phyloP scores from a whole-genome alignment of 208 protist genomes.

The Trypanosomatidae sp. region DNA sequence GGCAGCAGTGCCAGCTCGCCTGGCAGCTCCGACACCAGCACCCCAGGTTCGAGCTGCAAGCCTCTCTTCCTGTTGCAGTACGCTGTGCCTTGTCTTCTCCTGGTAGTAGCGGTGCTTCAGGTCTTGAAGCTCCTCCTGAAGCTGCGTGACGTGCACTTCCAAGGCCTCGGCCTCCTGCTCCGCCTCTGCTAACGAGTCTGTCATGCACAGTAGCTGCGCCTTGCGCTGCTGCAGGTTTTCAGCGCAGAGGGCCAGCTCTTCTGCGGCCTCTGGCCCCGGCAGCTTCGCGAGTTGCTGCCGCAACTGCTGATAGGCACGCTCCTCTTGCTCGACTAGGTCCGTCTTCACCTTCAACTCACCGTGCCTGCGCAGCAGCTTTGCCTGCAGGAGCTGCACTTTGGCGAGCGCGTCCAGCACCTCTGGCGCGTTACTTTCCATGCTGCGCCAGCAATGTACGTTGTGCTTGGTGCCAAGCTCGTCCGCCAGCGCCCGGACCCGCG shows the following conservation, averaged over 20 bases:
- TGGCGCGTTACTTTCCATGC: slow-evolving; percentile 96
- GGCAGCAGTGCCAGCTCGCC: not conserved
- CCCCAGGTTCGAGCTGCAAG: slow-evolving; percentile 55
- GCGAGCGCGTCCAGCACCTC: slow-evolving; percentile 95
- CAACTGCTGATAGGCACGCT: slow-evolving; percentile 90
- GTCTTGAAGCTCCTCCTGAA: slow-evolving; percentile 90
- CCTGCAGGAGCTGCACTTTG: slow-evolving; percentile 98
- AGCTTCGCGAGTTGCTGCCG: slow-evolving; percentile 93
- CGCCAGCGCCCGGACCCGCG: slow-evolving; percentile 91
- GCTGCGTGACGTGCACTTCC: slow-evolving; percentile 88
- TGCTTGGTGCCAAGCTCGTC: slow-evolving; percentile 98
- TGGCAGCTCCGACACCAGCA: not conserved
- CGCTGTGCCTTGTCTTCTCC: slow-evolving; percentile 87
- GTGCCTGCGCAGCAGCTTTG: slow-evolving; percentile 94
- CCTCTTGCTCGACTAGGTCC: slow-evolving; percentile 85
- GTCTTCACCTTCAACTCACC: slow-evolving; percentile 94
- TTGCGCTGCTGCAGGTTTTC: slow-evolving; percentile 93
- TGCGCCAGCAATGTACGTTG: slow-evolving; percentile 98
- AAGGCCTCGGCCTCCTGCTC: slow-evolving; percentile 79
- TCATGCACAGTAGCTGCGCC: slow-evolving; percentile 89
- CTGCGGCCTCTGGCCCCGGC: slow-evolving; percentile 95
- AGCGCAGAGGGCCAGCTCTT: slow-evolving; percentile 95
- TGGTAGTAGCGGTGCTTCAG: slow-evolving; percentile 92
- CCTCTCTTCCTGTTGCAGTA: slow-evolving; percentile 50
- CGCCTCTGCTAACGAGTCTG: slow-evolving; percentile 44